These are phyloP conservation scores for Epichloe brachyelytri DNA, from an alignment of 2,329 filamentous ascomycete genomes.

Conservation along the genomic window DNA sequence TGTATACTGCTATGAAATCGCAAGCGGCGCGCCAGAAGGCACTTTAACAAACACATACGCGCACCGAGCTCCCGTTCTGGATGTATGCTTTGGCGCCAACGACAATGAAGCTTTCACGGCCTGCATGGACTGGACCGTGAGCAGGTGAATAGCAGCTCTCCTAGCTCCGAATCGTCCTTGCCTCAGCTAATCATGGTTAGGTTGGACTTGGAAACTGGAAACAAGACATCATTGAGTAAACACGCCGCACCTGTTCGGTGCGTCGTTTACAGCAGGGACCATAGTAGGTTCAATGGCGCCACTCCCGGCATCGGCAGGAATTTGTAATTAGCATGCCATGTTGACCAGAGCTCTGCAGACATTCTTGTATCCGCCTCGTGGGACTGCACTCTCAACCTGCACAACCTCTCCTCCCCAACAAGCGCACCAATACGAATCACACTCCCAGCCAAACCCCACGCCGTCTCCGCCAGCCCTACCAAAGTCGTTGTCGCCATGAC, in stretches of 20 bases:
- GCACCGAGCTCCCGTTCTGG: slow-evolving; percentile 74
- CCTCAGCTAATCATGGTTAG: slow-evolving; percentile 14
- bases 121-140: slow-evolving; percentile 78
- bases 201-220: slow-evolving; percentile 58
- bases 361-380: slow-evolving; percentile 84
- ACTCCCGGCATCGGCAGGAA: background rate
- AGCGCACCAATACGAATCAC: slow-evolving; percentile 49
- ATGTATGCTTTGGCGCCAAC: slow-evolving; percentile 78
- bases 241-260: slow-evolving; percentile 71
- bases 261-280: slow-evolving; percentile 66
- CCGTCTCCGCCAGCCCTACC: slow-evolving; percentile 60
- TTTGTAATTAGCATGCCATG: background rate
- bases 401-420: slow-evolving; percentile 45
- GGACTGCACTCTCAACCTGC: slow-evolving; percentile 83
- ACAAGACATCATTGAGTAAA: slow-evolving; percentile 62
- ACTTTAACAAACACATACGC: slow-evolving; percentile 58
- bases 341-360: slow-evolving; percentile 23
- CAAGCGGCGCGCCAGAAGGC: slow-evolving; percentile 39
- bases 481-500: slow-evolving; percentile 96
- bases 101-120: slow-evolving; percentile 77
- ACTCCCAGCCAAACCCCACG: slow-evolving; percentile 80
- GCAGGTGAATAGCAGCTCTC: slow-evolving; percentile 36
- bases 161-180: background rate
- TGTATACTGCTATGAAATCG: slow-evolving; percentile 77
- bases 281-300: slow-evolving; percentile 36